These are phyloP conservation scores for Lobosporangium transversale DNA, from an alignment of 192 early-diverging fungal genomes.

Conservation along the genomic window DNA sequence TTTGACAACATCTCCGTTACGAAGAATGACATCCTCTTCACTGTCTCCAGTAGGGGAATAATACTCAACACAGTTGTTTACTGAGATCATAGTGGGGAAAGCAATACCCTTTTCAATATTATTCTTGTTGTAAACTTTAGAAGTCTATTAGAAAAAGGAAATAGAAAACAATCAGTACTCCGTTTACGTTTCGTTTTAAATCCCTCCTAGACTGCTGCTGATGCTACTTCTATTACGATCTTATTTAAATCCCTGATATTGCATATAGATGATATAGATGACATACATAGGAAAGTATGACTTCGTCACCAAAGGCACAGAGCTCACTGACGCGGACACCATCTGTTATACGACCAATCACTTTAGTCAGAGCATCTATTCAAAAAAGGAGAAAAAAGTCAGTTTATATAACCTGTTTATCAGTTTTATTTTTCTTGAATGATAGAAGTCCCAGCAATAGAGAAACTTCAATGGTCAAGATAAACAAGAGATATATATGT, in stretches of 20 bases:
- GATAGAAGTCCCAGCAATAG: not conserved
- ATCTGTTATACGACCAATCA: conserved; percentile 61
- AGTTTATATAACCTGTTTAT: not conserved
- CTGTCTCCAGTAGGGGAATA: conserved; percentile 71
- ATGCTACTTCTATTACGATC: no score
- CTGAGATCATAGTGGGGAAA: conserved; percentile 84
- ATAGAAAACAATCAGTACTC: conserved; percentile 7
- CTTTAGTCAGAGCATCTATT: conserved; percentile 66
- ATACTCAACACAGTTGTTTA: conserved; percentile 84
- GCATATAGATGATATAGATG: no score
- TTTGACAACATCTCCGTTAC: conserved; percentile 87
- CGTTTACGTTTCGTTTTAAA: no score
- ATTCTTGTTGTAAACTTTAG: conserved; percentile 66
- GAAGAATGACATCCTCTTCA: conserved; percentile 69
- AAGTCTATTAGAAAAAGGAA: conserved; percentile 52
- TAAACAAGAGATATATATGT: not conserved
- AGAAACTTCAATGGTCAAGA: not conserved
- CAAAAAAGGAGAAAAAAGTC: not conserved
- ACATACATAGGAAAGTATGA: conserved; percentile 67
- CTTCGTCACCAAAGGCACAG: conserved; percentile 74
- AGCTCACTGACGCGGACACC: conserved; percentile 72
- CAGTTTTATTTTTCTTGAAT: not conserved
- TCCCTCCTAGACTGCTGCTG: no score
- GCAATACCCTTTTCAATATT: conserved; percentile 77
- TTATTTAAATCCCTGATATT: no score